These are phyloP conservation scores for Neurospora tetraspora DNA, from an alignment of 495 filamentous ascomycete species.

Conservation along the genomic window DNA sequence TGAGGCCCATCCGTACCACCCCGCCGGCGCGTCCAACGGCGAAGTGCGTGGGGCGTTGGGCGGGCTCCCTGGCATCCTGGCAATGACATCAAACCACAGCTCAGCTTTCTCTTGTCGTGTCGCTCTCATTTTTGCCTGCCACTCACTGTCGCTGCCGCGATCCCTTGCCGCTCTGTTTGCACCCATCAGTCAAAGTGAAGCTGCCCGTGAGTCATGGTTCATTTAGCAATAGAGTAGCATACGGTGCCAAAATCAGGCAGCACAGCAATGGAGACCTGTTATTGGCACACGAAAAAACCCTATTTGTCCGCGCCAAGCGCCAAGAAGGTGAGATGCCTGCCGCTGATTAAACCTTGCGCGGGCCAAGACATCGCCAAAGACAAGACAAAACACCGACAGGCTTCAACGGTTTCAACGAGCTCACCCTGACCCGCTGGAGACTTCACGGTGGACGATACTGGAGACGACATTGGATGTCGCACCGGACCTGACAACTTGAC, in stretches of 20 bases:
- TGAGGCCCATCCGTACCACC: background rate
- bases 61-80: background rate
- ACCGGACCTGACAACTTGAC: too few species aligned
- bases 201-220: background rate
- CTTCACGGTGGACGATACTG: too few species aligned
- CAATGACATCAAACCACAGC: background rate
- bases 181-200: too few species aligned
- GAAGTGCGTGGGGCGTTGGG: background rate
- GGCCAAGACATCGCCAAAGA: background rate
- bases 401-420: too few species aligned
- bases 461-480: too few species aligned
- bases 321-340: background rate
- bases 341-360: background rate
- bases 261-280: background rate
- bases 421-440: too few species aligned
- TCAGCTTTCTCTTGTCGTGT: background rate
- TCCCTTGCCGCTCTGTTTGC: background rate
- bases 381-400: too few species aligned
- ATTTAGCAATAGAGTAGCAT: background rate
- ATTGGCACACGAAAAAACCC: too few species aligned
- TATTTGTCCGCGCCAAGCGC: background rate
- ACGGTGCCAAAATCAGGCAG: background rate
- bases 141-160: background rate
- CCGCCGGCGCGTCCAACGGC: background rate
- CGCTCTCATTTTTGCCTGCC: background rate